Percentiles rank a stretch among this genome's conserved stretches.
Conservation (phyloP, 1,284 basidiomycete species). For the Exobasidium cylindrosporum region DNA sequence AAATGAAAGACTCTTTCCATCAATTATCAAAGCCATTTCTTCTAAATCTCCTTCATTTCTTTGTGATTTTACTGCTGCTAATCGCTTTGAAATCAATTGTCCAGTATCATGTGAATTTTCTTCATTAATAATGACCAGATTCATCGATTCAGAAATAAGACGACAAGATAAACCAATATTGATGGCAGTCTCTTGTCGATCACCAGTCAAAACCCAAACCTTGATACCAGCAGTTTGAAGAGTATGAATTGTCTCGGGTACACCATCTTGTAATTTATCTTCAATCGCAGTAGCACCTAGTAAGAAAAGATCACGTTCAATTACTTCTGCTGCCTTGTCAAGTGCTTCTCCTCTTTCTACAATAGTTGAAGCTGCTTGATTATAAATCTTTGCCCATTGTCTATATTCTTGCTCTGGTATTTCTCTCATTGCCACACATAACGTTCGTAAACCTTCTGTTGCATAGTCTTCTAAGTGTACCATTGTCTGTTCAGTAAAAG, state of each 20-base stretch:
- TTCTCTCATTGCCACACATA: slow-evolving; percentile 92
- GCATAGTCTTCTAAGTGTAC: slow-evolving; percentile 77
- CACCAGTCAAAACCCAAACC: slow-evolving; percentile 97
- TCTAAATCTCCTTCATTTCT: slow-evolving; percentile 84
- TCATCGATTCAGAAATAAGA: slow-evolving; percentile 97
- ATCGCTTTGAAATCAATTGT: slow-evolving; percentile 80
- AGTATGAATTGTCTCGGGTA: slow-evolving; percentile 96
- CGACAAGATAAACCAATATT: slow-evolving; percentile 98
- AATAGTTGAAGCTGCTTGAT: slow-evolving; percentile 86
- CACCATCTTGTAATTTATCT: slow-evolving; percentile 97
- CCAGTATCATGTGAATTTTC: slow-evolving; percentile 76
- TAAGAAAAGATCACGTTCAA: slow-evolving; percentile 87
- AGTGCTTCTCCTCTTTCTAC: slow-evolving; percentile 88
- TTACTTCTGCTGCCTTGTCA: slow-evolving; percentile 89
- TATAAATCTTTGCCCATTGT: slow-evolving; percentile 82
- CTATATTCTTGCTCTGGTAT: slow-evolving; percentile 84
- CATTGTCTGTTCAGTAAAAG: slow-evolving; percentile 80
- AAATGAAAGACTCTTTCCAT: slow-evolving; percentile 89
- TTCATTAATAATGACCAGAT: slow-evolving; percentile 88
- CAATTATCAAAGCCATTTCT: slow-evolving; percentile 91
- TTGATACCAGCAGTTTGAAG: slow-evolving; percentile 97
- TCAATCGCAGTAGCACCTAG: slow-evolving; percentile 97
- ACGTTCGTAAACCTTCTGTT: slow-evolving; percentile 89
- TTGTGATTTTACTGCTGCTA: slow-evolving; percentile 89
- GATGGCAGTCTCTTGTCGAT: slow-evolving; percentile 97